Conservation (phyloP, 2,329 filamentous ascomycete genomes). For the Cladosporium sp. region DNA sequence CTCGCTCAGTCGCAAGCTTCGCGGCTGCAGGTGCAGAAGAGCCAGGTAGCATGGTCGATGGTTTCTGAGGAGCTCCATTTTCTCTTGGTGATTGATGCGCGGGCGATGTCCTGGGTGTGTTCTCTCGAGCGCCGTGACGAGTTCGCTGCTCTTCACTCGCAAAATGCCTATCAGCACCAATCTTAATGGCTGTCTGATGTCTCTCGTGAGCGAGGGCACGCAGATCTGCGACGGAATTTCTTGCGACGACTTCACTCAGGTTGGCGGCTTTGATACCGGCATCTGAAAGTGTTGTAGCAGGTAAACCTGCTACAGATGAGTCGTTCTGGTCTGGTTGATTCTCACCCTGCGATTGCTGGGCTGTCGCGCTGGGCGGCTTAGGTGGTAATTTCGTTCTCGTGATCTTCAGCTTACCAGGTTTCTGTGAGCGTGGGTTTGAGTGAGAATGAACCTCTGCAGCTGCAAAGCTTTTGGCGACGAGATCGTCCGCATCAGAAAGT, state of each 20-base stretch:
- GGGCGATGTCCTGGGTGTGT: neutral
- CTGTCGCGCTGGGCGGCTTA: neutral
- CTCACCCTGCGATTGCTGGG: neutral
- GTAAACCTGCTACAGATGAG: neutral
- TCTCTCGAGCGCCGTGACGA: neutral
- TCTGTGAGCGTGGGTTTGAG: neutral
- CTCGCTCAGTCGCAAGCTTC: neutral
- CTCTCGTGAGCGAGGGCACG: neutral
- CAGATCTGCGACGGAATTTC: constrained; percentile 11
- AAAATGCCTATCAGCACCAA: neutral
- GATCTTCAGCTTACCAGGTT: neutral
- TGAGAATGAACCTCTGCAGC: neutral
- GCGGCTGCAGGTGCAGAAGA: neutral
- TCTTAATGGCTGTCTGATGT: constrained; percentile 1
- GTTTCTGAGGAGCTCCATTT: neutral
- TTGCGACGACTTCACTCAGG: neutral
- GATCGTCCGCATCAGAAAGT: constrained; percentile 18
- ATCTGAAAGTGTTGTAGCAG: neutral
- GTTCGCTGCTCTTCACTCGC: neutral
- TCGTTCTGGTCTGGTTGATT: neutral
- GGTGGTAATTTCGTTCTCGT: constrained; percentile 9
- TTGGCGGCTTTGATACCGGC: neutral
- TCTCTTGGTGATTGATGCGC: neutral
- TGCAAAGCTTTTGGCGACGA: constrained; percentile 25
- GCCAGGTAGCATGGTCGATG: neutral